Percentiles rank a stretch among this genome's conserved stretches.
Evolutionary conservation across 305 asterid genomes (phyloP).

Genomic region (Solanum aculeatissimum): DNA sequence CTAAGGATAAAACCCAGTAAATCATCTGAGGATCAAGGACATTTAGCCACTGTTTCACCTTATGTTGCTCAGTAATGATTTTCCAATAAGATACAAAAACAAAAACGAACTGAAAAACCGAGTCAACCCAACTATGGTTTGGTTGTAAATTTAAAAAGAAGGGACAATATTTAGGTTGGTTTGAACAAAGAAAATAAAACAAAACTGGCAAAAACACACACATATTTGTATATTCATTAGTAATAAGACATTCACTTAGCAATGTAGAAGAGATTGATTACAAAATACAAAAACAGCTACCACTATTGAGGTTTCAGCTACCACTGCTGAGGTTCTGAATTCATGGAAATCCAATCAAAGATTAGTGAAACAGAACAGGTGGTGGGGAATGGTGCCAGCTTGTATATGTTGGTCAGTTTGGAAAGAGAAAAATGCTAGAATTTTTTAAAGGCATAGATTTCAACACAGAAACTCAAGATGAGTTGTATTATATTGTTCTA

Average conservation of each 20-base stretch:
- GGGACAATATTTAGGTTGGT: background rate
- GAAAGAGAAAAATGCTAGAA: background rate
- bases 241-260: background rate
- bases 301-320: background rate
- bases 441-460: background rate
- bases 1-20: background rate
- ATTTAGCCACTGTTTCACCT: background rate
- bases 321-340: background rate
- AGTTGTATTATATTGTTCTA: background rate
- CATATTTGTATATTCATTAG: background rate
- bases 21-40: background rate
- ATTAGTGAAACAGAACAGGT: background rate
- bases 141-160: background rate
- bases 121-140: background rate
- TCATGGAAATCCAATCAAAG: background rate
- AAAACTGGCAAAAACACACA: background rate
- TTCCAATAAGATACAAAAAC: background rate
- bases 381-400: background rate
- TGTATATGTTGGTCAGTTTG: background rate
- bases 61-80: background rate
- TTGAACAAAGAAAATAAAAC: background rate
- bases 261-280: background rate
- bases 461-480: background rate
- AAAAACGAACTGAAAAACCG: background rate
- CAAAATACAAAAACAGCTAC: background rate